These are phyloP conservation scores for Arctostaphylos glauca DNA, from an alignment of 148 eudicot genomes.

Conservation along the genomic window DNA sequence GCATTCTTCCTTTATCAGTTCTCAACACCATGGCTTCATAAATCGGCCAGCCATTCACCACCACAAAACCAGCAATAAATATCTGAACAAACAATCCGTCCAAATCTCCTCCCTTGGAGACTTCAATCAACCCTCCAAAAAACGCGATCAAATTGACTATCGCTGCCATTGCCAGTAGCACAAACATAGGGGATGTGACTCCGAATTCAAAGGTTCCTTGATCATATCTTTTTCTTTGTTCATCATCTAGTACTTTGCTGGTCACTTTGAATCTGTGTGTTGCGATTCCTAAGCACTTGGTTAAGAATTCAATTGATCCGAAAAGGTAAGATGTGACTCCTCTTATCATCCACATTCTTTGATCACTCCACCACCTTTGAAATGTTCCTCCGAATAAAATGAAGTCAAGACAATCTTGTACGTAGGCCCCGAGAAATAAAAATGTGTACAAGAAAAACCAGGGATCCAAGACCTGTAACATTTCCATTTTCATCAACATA, in stretches of 20 bases:
- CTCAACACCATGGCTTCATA: slow-evolving; percentile 63
- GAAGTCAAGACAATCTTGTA: slow-evolving; percentile 43
- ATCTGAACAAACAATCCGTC: slow-evolving; percentile 44
- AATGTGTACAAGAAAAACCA: slow-evolving; percentile 41
- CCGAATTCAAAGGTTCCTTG: slow-evolving; percentile 60
- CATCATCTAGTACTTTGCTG: slow-evolving; percentile 43
- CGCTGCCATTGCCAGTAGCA: slow-evolving; percentile 45
- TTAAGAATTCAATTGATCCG: slow-evolving; percentile 41
- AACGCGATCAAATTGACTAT: slow-evolving; percentile 46
- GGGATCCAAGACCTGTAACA: slow-evolving; percentile 32
- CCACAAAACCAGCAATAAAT: slow-evolving; percentile 47
- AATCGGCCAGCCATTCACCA: slow-evolving; percentile 55
- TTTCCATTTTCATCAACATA: background rate
- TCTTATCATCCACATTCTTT: slow-evolving; percentile 63
- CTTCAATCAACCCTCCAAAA: slow-evolving; percentile 21
- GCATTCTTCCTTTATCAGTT: slow-evolving; percentile 66
- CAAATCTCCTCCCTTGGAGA: slow-evolving; percentile 14
- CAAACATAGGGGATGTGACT: slow-evolving; percentile 54
- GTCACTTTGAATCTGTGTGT: slow-evolving; percentile 41
- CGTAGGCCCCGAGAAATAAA: slow-evolving; percentile 37
- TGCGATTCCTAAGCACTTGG: slow-evolving; percentile 33
- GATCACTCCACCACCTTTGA: slow-evolving; percentile 55
- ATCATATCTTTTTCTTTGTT: slow-evolving; percentile 43
- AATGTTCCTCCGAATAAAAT: slow-evolving; percentile 32
- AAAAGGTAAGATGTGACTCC: slow-evolving; percentile 52